Base-by-base conservation (phyloP, 768 basidiomycete species). In the Lepiota venenata region DNA sequence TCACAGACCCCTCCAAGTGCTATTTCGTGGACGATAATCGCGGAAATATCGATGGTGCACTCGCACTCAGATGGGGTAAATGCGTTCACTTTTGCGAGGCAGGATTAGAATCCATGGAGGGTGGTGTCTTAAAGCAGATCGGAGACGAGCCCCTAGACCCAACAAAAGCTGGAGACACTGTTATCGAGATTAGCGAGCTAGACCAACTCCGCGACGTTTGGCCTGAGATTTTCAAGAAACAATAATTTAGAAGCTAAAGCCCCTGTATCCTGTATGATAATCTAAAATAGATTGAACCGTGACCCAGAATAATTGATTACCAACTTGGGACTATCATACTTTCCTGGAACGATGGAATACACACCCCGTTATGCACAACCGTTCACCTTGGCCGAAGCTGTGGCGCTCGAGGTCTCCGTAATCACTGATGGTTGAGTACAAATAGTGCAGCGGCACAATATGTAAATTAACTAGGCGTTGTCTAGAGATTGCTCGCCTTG, bases 11-110 rank as follows among this genome's bases (percentile, higher is more conserved):
- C 1, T 75, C 79, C 10, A 87, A 82, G 63, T 90, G 85, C 60
- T 83, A 84, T 58, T 93, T 93, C 63, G 68, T 93, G 25, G 91
- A 93, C 60, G 91, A 93, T 65, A 92, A 78, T 60, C 71, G 80
- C 62, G 64, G 68, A 18, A 93, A 93, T 59, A 79, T 93, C 18
- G 71, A 80, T 52, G 82, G 83, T 14, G 91, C 91, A 7, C 75
- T 74, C 51, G 68, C 69, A 15, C 67, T 85, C 10, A 85, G 85
- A 2, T 93, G 91, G 91, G 81, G 75, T 0, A 78, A 79, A 55
- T 87, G 86, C 43, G 88, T 82, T 2, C 86, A 91, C 63, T 93
- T 91, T 60, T 82, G 82, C 59, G 91, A 93, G 67, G 64, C 65
- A n/a, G 85, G 84, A 0, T 60, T 85, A 9, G 79, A 84, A 46